These are phyloP conservation scores for Ballota nigra DNA, from an alignment of 257 asterid species.

Conservation along the genomic window DNA sequence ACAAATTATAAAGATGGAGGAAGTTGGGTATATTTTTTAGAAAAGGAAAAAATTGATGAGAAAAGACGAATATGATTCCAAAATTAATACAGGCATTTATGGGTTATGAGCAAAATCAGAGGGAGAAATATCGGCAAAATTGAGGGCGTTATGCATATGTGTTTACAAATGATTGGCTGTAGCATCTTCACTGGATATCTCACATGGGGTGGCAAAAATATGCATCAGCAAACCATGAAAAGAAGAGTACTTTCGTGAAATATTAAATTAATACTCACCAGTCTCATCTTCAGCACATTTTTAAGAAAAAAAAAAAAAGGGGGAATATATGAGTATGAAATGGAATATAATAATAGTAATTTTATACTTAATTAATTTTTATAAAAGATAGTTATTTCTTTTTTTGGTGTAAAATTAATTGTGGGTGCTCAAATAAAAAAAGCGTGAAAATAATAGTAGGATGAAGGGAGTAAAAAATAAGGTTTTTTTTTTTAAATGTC, in stretches of 20 bases:
- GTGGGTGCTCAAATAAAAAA: too few species aligned
- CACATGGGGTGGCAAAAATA: constrained; percentile 54
- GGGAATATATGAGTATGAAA: too few species aligned
- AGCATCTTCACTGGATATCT: constrained; percentile 41
- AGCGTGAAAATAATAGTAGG: too few species aligned
- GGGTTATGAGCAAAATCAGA: constrained; percentile 13
- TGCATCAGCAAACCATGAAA: constrained; percentile 16
- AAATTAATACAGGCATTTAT: constrained; percentile 14
- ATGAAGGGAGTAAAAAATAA: too few species aligned
- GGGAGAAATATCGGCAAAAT: constrained; percentile 24
- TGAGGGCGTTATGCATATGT: constrained; percentile 22
- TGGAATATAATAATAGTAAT: too few species aligned
- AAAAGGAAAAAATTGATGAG: neutral
- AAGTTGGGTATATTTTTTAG: neutral
- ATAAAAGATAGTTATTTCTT: too few species aligned
- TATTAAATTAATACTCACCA: neutral
- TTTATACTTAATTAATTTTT: too few species aligned
- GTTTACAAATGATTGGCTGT: constrained; percentile 32
- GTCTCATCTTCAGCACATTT: too few species aligned
- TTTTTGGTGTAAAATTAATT: too few species aligned
- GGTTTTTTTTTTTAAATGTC: too few species aligned
- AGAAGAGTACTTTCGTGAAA: neutral
- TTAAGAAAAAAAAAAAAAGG: too few species aligned
- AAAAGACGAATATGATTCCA: neutral
- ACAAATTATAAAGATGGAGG: neutral